These are phyloP conservation scores for Zygoascus tannicola DNA, from an alignment of 805 yeast species.

Conservation along the genomic window DNA sequence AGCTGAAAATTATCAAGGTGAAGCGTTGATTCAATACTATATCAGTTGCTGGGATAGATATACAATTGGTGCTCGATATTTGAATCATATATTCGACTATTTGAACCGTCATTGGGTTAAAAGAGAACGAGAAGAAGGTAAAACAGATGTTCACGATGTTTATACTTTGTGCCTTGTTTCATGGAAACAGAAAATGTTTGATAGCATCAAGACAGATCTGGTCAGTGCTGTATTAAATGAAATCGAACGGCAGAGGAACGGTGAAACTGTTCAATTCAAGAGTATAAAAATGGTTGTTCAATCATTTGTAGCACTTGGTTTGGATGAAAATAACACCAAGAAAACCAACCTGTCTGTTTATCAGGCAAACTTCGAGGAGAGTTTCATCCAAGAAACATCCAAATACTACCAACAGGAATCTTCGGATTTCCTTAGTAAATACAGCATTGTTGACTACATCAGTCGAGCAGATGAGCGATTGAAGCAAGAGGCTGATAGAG, in stretches of 20 bases:
- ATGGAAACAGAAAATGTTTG: constrained; percentile 82
- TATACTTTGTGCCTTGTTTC: constrained; percentile 77
- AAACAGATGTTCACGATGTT: constrained; percentile 82
- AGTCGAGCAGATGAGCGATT: constrained; percentile 75
- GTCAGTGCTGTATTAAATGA: constrained; percentile 65
- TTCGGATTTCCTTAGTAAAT: constrained; percentile 50
- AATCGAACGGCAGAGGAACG: constrained; percentile 70
- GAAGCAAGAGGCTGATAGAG: constrained; percentile 71
- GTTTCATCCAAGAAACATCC: constrained; percentile 53
- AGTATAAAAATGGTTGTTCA: constrained; percentile 65
- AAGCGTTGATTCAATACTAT: constrained; percentile 70
- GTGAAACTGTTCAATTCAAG: constrained; percentile 59
- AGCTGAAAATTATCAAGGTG: constrained; percentile 41
- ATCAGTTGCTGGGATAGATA: constrained; percentile 83
- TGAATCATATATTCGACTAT: constrained; percentile 90
- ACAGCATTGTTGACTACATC: constrained; percentile 87
- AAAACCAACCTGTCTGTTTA: constrained; percentile 77
- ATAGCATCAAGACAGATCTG: constrained; percentile 48
- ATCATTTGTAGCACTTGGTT: constrained; percentile 82
- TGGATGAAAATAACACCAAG: constrained; percentile 82
- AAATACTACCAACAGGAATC: constrained; percentile 62
- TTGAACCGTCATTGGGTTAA: constrained; percentile 97
- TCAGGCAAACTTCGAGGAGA: constrained; percentile 64
- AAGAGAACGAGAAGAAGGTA: constrained; percentile 90
- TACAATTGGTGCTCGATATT: constrained; percentile 81